Conservation (phyloP, 768 basidiomycete genomes). For the Collybiopsis confluens region DNA sequence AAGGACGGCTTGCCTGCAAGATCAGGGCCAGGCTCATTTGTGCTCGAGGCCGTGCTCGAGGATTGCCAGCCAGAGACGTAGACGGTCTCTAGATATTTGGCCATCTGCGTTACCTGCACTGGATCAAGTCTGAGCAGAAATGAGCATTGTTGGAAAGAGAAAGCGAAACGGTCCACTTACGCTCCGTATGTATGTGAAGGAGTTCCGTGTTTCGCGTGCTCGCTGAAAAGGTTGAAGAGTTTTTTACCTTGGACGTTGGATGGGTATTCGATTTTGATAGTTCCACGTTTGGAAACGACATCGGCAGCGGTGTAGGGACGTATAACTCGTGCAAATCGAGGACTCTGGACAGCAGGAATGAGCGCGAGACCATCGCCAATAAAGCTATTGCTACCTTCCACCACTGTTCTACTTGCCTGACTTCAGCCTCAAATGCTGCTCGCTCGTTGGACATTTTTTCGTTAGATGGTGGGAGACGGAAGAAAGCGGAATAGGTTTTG, state of each 20-base stretch:
- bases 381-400: constrained; percentile 63
- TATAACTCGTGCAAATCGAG: constrained; percentile 82
- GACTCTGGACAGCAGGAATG: constrained; percentile 67
- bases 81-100: constrained; percentile 95
- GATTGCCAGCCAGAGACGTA: constrained; percentile 98
- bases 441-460: constrained; percentile 66
- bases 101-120: constrained; percentile 98
- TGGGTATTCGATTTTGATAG: constrained; percentile 79
- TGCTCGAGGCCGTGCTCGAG: constrained; percentile 88
- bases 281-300: constrained; percentile 92
- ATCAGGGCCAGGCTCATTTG: constrained; percentile 97
- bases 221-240: constrained; percentile 67
- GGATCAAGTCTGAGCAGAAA: constrained; percentile 76
- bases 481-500: constrained; percentile 13
- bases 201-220: constrained; percentile 73
- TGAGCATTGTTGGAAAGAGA: not conserved
- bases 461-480: constrained; percentile 14
- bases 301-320: constrained; percentile 92
- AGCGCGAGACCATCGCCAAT: not conserved
- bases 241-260: constrained; percentile 85
- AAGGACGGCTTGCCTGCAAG: constrained; percentile 67
- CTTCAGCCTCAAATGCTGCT: constrained; percentile 72
- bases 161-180: constrained; percentile 52
- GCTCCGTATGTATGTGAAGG: constrained; percentile 97
- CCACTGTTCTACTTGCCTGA: constrained; percentile 84